These are phyloP conservation scores for Physaria fendleri DNA, from an alignment of 345 rosid species.

Conservation along the genomic window DNA sequence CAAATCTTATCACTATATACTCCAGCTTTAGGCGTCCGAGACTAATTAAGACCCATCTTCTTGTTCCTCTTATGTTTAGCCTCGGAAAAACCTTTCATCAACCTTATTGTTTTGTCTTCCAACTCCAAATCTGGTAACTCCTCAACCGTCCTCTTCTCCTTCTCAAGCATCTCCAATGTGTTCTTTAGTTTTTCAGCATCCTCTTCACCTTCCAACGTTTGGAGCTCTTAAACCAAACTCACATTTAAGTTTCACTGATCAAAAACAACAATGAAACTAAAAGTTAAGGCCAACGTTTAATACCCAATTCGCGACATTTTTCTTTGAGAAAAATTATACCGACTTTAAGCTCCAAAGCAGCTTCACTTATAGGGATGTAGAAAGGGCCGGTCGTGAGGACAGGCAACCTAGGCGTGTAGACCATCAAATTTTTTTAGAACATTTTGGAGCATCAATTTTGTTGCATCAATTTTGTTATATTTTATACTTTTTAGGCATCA, in stretches of 20 bases:
- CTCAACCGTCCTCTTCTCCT: conserved; percentile 54
- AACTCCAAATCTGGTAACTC: conserved; percentile 58
- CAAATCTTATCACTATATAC: conserved; percentile 24
- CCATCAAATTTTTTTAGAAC: too few species aligned
- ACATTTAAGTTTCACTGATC: neutral
- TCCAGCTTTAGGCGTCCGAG: neutral
- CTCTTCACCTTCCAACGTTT: conserved; percentile 31
- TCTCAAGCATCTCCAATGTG: conserved; percentile 52
- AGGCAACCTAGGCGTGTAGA: too few species aligned
- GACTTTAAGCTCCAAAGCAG: too few species aligned
- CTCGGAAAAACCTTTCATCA: conserved; percentile 82
- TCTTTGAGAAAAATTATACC: too few species aligned
- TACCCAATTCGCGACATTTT: too few species aligned
- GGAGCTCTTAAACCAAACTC: conserved; percentile 19
- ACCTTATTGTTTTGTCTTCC: conserved; percentile 53
- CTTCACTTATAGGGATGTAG: too few species aligned
- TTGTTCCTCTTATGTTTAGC: conserved; percentile 85
- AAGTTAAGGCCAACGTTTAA: too few species aligned
- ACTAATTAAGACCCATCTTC: conserved; percentile 20
- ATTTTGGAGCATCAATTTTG: too few species aligned
- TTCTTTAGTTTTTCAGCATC: conserved; percentile 29
- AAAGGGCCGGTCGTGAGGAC: too few species aligned
- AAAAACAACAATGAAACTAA: neutral
- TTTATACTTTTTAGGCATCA: too few species aligned
- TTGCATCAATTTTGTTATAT: too few species aligned